Conservation (phyloP, 805 yeast genomes). For the Lachancea mirantina region DNA sequence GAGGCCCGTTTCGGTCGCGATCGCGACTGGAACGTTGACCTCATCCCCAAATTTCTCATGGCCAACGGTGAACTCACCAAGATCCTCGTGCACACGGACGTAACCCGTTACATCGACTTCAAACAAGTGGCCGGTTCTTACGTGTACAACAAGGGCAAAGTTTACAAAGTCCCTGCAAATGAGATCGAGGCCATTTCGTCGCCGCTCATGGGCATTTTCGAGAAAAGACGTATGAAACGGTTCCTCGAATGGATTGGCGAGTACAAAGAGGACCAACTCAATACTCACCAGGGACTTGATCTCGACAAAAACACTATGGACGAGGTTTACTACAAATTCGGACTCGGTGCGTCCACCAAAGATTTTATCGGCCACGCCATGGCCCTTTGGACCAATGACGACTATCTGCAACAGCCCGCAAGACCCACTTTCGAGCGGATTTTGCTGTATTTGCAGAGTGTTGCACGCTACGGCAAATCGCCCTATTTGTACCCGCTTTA, state of each 20-base stretch:
- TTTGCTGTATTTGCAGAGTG: slow-evolving; percentile 77
- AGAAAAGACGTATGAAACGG: slow-evolving; percentile 88
- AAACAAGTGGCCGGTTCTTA: slow-evolving; percentile 94
- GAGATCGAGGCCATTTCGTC: slow-evolving; percentile 87
- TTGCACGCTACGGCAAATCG: slow-evolving; percentile 91
- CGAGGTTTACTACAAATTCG: slow-evolving; percentile 81
- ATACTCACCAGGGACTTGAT: slow-evolving; percentile 81
- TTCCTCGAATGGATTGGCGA: slow-evolving; percentile 82
- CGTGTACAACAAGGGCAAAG: slow-evolving; percentile 78
- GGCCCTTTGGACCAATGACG: slow-evolving; percentile 95
- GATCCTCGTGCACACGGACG: slow-evolving; percentile 91
- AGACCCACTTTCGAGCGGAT: slow-evolving; percentile 87
- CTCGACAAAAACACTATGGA: slow-evolving; percentile 86
- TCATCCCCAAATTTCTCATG: slow-evolving; percentile 95
- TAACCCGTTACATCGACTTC: slow-evolving; percentile 91
- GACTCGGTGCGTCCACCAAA: slow-evolving; percentile 85
- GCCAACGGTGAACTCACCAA: slow-evolving; percentile 96
- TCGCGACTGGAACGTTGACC: slow-evolving; percentile 96
- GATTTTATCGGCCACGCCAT: slow-evolving; percentile 98
- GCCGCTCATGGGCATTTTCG: slow-evolving; percentile 91
- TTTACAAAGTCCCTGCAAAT: slow-evolving; percentile 91
- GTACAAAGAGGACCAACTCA: slow-evolving; percentile 67
- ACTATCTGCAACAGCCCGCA: slow-evolving; percentile 80
- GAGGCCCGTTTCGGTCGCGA: slow-evolving; percentile 76
- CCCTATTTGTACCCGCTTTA: slow-evolving; percentile 95